Percentiles rank a stretch among this genome's conserved stretches.
These are phyloP conservation scores for Monilinia polystroma DNA, from an alignment of 2,329 filamentous ascomycete genomes.

Conservation along the genomic window DNA sequence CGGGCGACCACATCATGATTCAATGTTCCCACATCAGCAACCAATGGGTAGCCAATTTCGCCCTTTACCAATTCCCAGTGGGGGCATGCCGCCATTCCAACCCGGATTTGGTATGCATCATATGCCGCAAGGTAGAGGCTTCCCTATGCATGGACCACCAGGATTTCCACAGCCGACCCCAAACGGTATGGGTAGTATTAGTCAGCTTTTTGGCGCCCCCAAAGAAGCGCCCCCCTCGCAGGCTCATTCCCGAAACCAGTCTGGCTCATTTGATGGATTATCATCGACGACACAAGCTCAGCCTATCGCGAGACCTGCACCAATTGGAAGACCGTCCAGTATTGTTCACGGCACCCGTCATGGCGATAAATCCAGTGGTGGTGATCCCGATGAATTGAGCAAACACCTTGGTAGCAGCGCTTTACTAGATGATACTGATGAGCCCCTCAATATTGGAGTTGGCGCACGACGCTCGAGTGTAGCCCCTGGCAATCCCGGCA, in stretches of 20 bases:
- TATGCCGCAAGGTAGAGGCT: slow-evolving; percentile 51
- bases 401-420: slow-evolving; percentile 88
- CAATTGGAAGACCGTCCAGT: slow-evolving; percentile 85
- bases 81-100: slow-evolving; percentile 49
- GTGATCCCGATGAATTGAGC: slow-evolving; percentile 68
- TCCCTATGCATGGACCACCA: slow-evolving; percentile 48
- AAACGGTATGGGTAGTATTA: slow-evolving; percentile 45
- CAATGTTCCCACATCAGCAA: slow-evolving; percentile 56
- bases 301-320: slow-evolving; percentile 77
- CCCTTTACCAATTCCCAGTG: slow-evolving; percentile 50
- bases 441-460: slow-evolving; percentile 45
- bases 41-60: slow-evolving; percentile 55
- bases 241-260: slow-evolving; percentile 73
- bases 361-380: slow-evolving; percentile 41
- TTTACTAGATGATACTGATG: slow-evolving; percentile 73
- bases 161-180: slow-evolving; percentile 51
- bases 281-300: slow-evolving; percentile 55
- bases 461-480: slow-evolving; percentile 41
- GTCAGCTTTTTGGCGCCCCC: slow-evolving; percentile 43
- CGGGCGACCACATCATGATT: slow-evolving; percentile 46
- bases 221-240: slow-evolving; percentile 47
- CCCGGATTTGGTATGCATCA: slow-evolving; percentile 62
- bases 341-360: slow-evolving; percentile 54
- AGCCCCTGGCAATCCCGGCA: slow-evolving; percentile 33
- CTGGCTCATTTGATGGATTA: slow-evolving; percentile 63